A percentile compares a stretch with the other conserved stretches of the same genome.
Evolutionary conservation across 2,329 filamentous ascomycete species (phyloP).

Genomic region (Rhexocercosporidium sp.): DNA sequence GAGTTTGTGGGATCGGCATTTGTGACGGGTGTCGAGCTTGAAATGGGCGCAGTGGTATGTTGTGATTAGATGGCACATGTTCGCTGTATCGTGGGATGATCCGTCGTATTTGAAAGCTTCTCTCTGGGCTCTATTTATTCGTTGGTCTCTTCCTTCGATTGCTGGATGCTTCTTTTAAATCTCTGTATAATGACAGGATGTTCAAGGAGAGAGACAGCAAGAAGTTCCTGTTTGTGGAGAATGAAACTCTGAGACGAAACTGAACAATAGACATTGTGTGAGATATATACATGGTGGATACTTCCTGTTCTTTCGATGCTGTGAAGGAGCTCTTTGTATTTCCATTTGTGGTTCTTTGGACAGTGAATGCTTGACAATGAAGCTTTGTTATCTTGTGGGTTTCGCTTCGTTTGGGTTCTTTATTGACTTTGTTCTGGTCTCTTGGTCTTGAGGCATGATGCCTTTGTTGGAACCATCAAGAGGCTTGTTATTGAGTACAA

Average conservation of each 20-base stretch:
- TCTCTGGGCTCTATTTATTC: too few species aligned
- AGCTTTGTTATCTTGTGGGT: not conserved
- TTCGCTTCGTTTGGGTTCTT: not conserved
- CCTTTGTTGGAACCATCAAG: too few species aligned
- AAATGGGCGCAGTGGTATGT: not conserved
- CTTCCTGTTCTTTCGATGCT: not conserved
- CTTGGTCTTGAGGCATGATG: too few species aligned
- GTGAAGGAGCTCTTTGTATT: not conserved
- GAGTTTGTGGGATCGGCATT: not conserved
- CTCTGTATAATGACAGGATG: too few species aligned
- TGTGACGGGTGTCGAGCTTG: not conserved
- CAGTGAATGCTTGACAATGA: not conserved
- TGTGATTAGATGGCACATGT: slow-evolving; percentile 7
- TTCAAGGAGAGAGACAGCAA: too few species aligned
- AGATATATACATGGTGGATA: not conserved
- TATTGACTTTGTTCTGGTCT: not conserved
- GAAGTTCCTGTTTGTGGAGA: too few species aligned
- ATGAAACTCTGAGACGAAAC: too few species aligned
- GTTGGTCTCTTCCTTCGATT: too few species aligned
- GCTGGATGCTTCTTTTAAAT: too few species aligned
- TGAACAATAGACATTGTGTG: not conserved
- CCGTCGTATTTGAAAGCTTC: too few species aligned
- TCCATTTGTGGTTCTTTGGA: not conserved
- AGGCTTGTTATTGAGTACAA: too few species aligned
- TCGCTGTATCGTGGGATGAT: not conserved